A percentile compares a stretch with the other conserved stretches of the same genome.
Conservation (phyloP, 805 yeast species). For the Wickerhamomyces sydowiorum region DNA sequence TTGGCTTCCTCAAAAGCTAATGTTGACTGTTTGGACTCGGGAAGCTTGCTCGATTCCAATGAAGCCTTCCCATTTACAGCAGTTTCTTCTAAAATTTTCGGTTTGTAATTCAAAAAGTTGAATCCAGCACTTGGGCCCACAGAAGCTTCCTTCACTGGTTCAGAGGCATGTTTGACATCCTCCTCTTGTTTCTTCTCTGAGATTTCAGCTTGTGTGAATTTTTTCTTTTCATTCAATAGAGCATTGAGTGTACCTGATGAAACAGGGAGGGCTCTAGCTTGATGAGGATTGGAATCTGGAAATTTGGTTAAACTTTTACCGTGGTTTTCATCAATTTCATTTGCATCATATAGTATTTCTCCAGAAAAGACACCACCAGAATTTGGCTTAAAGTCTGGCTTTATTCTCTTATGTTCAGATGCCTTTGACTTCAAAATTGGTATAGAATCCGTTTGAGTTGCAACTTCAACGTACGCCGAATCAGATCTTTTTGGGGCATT, state of each 20-base stretch:
- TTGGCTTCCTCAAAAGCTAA: no score
- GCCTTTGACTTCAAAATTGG: conserved; percentile 15
- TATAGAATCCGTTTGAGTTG: conserved; percentile 20
- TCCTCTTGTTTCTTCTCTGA: not conserved
- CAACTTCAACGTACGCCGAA: conserved; percentile 11
- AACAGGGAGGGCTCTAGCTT: not conserved
- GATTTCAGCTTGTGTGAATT: conserved; percentile 11
- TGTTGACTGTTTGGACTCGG: no score
- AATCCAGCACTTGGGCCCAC: conserved; percentile 25
- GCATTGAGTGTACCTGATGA: conserved; percentile 11
- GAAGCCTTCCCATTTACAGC: no score
- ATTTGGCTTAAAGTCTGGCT: not conserved
- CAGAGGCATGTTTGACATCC: not conserved
- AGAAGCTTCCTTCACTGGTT: conserved; percentile 1
- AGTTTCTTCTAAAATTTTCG: conserved; percentile 2
- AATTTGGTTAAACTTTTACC: conserved; percentile 18
- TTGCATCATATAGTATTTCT: conserved; percentile 16
- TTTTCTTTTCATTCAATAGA: conserved; percentile 11
- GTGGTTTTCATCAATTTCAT: conserved; percentile 13
- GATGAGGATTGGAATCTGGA: conserved; percentile 1
- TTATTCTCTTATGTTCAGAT: conserved; percentile 6
- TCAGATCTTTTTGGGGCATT: not conserved
- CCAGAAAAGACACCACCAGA: conserved; percentile 21
- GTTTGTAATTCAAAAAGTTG: conserved; percentile 15
- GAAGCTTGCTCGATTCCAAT: no score